Evolutionary conservation across 345 rosid genomes (phyloP).

Genomic region (Toxicodendron radicans): DNA sequence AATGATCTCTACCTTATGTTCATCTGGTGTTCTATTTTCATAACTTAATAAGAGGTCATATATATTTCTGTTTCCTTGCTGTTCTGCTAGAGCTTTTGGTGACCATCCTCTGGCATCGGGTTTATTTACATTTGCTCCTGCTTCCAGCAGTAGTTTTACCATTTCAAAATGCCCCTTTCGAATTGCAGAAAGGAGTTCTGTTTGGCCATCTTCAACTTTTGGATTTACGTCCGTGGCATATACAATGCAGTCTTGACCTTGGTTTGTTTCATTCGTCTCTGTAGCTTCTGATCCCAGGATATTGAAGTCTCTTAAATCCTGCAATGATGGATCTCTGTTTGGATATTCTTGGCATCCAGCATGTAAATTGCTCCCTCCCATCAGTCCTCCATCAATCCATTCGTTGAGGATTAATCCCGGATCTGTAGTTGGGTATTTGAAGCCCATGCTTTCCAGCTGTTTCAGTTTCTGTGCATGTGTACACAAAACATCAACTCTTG

Average conservation of each 20-base stretch:
- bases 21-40: slow-evolving; percentile 45
- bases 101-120: slow-evolving; percentile 51
- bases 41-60: slow-evolving; percentile 45
- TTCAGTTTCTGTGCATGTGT: slow-evolving; percentile 52
- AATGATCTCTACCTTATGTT: slow-evolving; percentile 48
- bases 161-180: slow-evolving; percentile 50
- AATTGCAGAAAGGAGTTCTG: slow-evolving; percentile 49
- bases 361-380: slow-evolving; percentile 27
- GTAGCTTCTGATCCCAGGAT: slow-evolving; percentile 27
- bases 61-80: slow-evolving; percentile 46
- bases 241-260: slow-evolving; percentile 19
- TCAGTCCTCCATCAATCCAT: slow-evolving; percentile 38
- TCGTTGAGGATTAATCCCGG: slow-evolving; percentile 33
- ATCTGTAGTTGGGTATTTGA: slow-evolving; percentile 31
- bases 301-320: slow-evolving; percentile 22
- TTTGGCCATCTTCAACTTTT: slow-evolving; percentile 38
- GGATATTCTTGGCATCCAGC: slow-evolving; percentile 31
- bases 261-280: slow-evolving; percentile 33
- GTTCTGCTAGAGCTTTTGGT: slow-evolving; percentile 52
- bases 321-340: slow-evolving; percentile 26
- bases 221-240: slow-evolving; percentile 25
- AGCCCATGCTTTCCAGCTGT: slow-evolving; percentile 41
- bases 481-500: slow-evolving; percentile 27
- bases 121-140: slow-evolving; percentile 46
- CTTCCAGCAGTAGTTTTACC: slow-evolving; percentile 59